A percentile compares a stretch with the other conserved stretches of the same genome.
Conservation (phyloP, 441 rosid genomes). For the Hura crepitans region DNA sequence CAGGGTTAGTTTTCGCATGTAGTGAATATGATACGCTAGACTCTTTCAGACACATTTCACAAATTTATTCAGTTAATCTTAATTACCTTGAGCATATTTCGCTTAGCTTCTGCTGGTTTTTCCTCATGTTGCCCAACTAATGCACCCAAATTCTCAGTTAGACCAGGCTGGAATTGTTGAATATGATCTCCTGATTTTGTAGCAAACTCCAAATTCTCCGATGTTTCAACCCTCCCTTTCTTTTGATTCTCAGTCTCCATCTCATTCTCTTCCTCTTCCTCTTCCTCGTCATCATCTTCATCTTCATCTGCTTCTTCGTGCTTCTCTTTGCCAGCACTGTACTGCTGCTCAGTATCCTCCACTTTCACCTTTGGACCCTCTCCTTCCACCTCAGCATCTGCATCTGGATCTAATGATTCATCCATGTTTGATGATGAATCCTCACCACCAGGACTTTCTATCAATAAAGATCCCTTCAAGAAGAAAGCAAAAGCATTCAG, state of each 20-base stretch:
- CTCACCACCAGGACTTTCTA: conserved; percentile 59
- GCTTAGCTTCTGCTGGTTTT: conserved; percentile 38
- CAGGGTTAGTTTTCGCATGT: neutral
- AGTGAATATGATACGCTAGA: neutral
- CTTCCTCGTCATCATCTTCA: conserved; percentile 41
- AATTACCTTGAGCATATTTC: conserved; percentile 53
- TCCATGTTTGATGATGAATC: conserved; percentile 67
- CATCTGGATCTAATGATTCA: conserved; percentile 61
- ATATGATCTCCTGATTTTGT: conserved; percentile 36
- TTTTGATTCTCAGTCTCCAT: conserved; percentile 37
- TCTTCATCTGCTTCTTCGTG: conserved; percentile 37
- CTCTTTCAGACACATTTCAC: neutral
- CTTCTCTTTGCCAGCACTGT: conserved; percentile 35
- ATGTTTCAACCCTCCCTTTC: conserved; percentile 34
- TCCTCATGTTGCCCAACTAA: conserved; percentile 41
- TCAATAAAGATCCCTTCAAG: conserved; percentile 55
- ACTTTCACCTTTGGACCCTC: conserved; percentile 39
- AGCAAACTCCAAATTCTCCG: conserved; percentile 36
- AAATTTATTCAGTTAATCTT: neutral
- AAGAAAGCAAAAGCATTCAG: conserved; percentile 4
- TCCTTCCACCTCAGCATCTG: conserved; percentile 54
- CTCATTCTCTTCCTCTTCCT: conserved; percentile 51
- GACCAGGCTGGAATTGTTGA: conserved; percentile 40
- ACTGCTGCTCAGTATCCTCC: conserved; percentile 42
- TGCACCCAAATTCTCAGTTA: conserved; percentile 32